phyloP scores from a whole-genome alignment of 257 asterid genomes.

The Forsythia suspensa region DNA sequence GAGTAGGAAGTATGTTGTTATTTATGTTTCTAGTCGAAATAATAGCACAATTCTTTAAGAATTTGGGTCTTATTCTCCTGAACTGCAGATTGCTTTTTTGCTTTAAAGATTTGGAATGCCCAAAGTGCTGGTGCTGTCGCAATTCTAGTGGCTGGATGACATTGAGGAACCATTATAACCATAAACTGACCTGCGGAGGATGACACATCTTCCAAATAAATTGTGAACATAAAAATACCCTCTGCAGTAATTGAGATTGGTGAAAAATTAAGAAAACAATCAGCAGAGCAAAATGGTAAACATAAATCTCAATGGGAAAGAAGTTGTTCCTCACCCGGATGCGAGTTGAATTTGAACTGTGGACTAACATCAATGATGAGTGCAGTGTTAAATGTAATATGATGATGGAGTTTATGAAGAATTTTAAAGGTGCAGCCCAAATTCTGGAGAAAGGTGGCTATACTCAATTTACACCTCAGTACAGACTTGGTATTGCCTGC shows the following conservation, averaged over 20 bases:
- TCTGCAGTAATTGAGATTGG: constrained; percentile 49
- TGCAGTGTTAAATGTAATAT: constrained; percentile 50
- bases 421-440: constrained; percentile 56
- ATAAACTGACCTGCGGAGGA: constrained; percentile 55
- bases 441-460: constrained; percentile 55
- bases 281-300: constrained; percentile 43
- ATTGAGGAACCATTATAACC: constrained; percentile 43
- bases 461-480: constrained; percentile 53
- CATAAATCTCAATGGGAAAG: constrained; percentile 56
- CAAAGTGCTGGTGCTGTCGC: constrained; percentile 59
- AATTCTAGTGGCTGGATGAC: constrained; percentile 50
- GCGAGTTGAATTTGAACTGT: constrained; percentile 56
- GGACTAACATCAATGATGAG: constrained; percentile 42
- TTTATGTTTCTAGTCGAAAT: background rate
- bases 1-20: constrained; percentile 4
- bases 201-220: constrained; percentile 39
- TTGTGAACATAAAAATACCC: constrained; percentile 49
- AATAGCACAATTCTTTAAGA: background rate
- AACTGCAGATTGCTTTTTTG: constrained; percentile 53
- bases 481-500: constrained; percentile 60
- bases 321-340: constrained; percentile 60
- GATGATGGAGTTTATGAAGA: constrained; percentile 50
- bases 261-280: constrained; percentile 40
- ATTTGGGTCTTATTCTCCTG: background rate
- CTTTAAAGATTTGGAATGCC: constrained; percentile 56